These are phyloP conservation scores for Cochliopodium minus DNA, from an alignment of 208 protist species.

Conservation along the genomic window DNA sequence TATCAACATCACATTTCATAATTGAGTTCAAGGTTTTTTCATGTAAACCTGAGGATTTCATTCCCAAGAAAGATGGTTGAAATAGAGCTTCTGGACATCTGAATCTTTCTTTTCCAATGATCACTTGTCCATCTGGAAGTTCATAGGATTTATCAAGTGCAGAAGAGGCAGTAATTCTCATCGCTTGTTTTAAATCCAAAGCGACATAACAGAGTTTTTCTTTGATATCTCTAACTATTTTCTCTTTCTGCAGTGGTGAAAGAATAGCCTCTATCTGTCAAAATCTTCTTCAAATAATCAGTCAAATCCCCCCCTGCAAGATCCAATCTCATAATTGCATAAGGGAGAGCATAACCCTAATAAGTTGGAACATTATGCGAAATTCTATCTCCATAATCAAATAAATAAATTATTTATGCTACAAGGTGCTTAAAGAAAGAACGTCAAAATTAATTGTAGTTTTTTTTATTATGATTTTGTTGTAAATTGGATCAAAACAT, in stretches of 20 bases:
- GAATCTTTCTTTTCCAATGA: conserved; percentile 25
- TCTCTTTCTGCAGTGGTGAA: conserved; percentile 49
- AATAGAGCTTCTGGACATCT: conserved; percentile 31
- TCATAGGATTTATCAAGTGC: conserved; percentile 14
- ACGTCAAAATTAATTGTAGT: no score
- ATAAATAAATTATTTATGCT: no score
- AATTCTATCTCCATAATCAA: neutral
- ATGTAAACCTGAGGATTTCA: conserved; percentile 32
- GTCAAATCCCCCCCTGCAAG: neutral
- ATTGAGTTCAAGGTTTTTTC: conserved; percentile 33
- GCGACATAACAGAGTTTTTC: conserved; percentile 40
- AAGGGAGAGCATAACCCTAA: neutral
- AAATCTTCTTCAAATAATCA: neutral
- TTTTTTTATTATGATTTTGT: no score
- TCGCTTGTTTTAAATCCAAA: conserved; percentile 38
- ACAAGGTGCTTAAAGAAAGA: no score
- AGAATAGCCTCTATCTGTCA: conserved; percentile 41
- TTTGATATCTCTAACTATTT: conserved; percentile 55
- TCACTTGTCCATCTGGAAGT: conserved; percentile 28
- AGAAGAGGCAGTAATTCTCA: neutral
- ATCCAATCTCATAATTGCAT: neutral
- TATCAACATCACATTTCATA: conserved; percentile 43
- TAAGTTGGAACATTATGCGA: neutral
- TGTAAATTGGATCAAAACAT: no score
- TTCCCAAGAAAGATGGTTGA: conserved; percentile 16